Evolutionary conservation across 129 eudicot genomes (phyloP), one percentile per base, ranked within the genome.

Genomic region (Saposhnikovia divaricata): DNA sequence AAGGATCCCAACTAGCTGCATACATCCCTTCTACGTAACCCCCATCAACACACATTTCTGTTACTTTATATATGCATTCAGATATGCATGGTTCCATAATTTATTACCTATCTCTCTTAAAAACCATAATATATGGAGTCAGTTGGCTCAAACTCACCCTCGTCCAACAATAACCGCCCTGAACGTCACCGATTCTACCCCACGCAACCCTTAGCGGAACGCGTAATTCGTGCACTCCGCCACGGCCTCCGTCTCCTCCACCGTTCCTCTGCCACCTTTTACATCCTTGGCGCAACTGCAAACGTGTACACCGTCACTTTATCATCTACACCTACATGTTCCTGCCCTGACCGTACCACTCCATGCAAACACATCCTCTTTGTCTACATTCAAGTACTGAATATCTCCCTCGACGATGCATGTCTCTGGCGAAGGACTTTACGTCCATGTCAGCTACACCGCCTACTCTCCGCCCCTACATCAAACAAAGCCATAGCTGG

Each of bases 291-390:
- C 8, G 91, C 98, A 25, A 91, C 98, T 28, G 96, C 92, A 13
- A 94, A 94, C 75, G 98, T 94, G 73, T 94, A 94, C 89, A 88
- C 91, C 2, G 94, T 94, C 21, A 89, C 59, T 85, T 42, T 94
- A 73, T 88, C 97, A 78, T 28, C 88, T 80, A 79, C 86, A 12
- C 92, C 92, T 0, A 77, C 96, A 1, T 94, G 98, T 85, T 80
- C 93, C 1, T 94, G 98, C 82, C 98, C 97, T 38, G 98, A 94
- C 81, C 92, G 89, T 12, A 85, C 92, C 84, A 84, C 87, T 65
- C 98, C 97, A 9, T 94, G 98, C 90, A 94, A 94, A 74, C 98
- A 94, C 83, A 90, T 94, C 12, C 84, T 92, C 44, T 94, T 94
- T 43, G 96, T 94, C 15, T 86, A 88, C 80, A 86, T 94, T 76